These are phyloP conservation scores for Oryza nivara DNA, from an alignment of 176 grass and related monocot species.

Conservation along the genomic window DNA sequence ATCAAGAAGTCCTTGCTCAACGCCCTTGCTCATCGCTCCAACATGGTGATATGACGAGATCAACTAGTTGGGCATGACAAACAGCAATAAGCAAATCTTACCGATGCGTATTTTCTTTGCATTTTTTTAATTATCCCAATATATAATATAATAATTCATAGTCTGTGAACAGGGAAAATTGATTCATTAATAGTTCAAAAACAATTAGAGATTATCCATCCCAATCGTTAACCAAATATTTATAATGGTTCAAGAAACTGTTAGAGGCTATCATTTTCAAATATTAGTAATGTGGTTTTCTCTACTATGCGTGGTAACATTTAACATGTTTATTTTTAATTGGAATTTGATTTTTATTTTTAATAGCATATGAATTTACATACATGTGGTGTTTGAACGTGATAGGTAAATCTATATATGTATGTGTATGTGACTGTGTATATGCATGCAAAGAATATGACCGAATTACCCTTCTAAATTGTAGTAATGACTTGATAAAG, in stretches of 20 bases:
- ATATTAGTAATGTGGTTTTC: background rate
- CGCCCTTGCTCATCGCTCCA: fast-evolving
- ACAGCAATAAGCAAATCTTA: background rate
- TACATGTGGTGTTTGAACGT: background rate
- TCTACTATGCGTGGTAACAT: background rate
- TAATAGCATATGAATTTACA: background rate
- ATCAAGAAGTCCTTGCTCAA: background rate
- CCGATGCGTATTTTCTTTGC: background rate
- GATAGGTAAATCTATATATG: background rate
- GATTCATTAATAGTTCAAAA: background rate
- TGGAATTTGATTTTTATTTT: background rate
- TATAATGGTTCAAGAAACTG: no score
- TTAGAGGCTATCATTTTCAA: no score
- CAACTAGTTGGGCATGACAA: background rate
- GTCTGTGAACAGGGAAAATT: background rate
- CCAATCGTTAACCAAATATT: background rate
- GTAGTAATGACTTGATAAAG: background rate
- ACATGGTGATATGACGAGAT: background rate
- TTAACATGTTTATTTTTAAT: background rate
- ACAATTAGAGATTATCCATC: background rate
- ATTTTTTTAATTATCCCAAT: background rate
- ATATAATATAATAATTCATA: background rate
- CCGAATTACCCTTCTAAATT: background rate
- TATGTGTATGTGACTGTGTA: no score
- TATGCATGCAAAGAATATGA: background rate